Evolutionary conservation across 352 stramenopile genomes (phyloP).

Genomic region (Globisporangium rhizosaccharum): DNA sequence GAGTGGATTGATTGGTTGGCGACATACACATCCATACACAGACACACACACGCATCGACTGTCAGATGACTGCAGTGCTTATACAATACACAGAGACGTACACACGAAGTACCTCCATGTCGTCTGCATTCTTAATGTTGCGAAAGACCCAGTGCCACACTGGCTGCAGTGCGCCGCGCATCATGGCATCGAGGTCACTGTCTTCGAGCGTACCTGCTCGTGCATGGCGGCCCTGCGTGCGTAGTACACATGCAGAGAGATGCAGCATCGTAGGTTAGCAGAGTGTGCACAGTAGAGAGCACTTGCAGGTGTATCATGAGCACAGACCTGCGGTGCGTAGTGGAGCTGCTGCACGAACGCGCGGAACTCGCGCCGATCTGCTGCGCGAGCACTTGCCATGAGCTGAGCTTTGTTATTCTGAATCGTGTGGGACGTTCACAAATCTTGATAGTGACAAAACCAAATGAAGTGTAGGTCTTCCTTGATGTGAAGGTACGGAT

Average conservation of each 20-base stretch:
- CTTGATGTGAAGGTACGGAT: no score
- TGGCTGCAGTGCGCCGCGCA: slow-evolving; percentile 21
- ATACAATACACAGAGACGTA: background rate
- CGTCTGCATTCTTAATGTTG: slow-evolving; percentile 33
- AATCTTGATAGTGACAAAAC: background rate
- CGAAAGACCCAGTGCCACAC: slow-evolving; percentile 35
- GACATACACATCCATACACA: no score
- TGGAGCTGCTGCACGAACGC: slow-evolving; percentile 35
- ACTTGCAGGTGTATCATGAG: background rate
- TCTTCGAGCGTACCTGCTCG: slow-evolving; percentile 28
- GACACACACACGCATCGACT: no score
- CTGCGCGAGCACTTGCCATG: background rate
- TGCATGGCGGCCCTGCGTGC: slow-evolving; percentile 23
- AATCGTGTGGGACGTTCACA: background rate
- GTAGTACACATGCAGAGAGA: no score
- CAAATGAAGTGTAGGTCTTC: background rate
- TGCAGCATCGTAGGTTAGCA: no score
- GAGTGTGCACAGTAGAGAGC: no score
- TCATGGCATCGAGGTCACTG: slow-evolving; percentile 37
- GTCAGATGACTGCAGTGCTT: no score
- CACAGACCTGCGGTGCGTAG: slow-evolving; percentile 34
- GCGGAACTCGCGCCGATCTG: slow-evolving; percentile 31
- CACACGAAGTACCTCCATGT: slow-evolving; percentile 21
- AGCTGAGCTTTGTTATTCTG: background rate
- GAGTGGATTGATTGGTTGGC: no score